Evolutionary conservation across 2,329 filamentous ascomycete genomes (phyloP).

Genomic region (Fusarium nematophilum): DNA sequence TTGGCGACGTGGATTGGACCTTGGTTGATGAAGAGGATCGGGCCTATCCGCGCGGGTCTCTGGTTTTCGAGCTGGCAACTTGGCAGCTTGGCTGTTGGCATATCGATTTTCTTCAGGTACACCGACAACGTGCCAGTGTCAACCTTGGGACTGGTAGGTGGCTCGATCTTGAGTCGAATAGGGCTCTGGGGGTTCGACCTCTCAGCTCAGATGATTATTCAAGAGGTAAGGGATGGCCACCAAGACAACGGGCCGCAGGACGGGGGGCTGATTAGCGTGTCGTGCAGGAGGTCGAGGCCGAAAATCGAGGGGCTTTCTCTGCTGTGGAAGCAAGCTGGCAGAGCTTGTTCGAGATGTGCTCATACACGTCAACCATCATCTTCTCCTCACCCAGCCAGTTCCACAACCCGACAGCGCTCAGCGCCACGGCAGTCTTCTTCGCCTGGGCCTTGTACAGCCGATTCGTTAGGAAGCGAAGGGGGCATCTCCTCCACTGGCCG

Average conservation of each 20-base stretch:
- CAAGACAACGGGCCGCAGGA: neutral
- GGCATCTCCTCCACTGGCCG: slow-evolving; percentile 49
- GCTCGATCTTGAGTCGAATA: slow-evolving; percentile 66
- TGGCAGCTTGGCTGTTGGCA: slow-evolving; percentile 60
- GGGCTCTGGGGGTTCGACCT: slow-evolving; percentile 73
- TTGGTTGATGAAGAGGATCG: slow-evolving; percentile 64
- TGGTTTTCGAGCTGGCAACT: slow-evolving; percentile 79
- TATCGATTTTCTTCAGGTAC: slow-evolving; percentile 54
- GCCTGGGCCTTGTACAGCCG: slow-evolving; percentile 46
- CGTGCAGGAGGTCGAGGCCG: slow-evolving; percentile 62
- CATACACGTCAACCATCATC: slow-evolving; percentile 73
- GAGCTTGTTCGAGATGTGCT: slow-evolving; percentile 76
- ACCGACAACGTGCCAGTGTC: slow-evolving; percentile 48
- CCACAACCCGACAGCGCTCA: slow-evolving; percentile 70
- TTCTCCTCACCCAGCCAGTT: slow-evolving; percentile 74
- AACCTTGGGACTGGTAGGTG: slow-evolving; percentile 60
- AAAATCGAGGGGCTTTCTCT: slow-evolving; percentile 75
- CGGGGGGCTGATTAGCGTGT: slow-evolving; percentile 8
- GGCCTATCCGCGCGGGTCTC: slow-evolving; percentile 72
- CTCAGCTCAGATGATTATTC: slow-evolving; percentile 69
- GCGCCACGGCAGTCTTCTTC: slow-evolving; percentile 60
- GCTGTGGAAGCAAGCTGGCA: slow-evolving; percentile 75
- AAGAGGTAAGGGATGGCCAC: slow-evolving; percentile 60
- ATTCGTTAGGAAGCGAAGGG: slow-evolving; percentile 47
- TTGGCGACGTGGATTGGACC: slow-evolving; percentile 71